Evolutionary conservation across 1,139 yeast species (phyloP), one percentile per base, ranked within the genome.

Genomic region (Yamadazyma dendronema): DNA sequence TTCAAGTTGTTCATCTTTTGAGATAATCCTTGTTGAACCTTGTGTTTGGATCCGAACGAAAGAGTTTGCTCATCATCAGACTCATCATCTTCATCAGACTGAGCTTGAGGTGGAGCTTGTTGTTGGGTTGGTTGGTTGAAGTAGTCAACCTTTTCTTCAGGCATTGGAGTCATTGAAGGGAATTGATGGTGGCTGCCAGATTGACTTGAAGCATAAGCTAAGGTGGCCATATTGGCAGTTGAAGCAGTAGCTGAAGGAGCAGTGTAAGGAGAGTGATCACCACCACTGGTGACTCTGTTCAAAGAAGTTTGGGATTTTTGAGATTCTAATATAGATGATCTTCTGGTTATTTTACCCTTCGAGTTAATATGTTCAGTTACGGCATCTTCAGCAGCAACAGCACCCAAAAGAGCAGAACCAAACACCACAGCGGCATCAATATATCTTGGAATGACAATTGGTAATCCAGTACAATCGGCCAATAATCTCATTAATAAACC

Each of bases 391-490:
- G 92, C 87, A 5, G 98, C 97, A 46, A 83, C 89, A 2, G 97
- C 97, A 26, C 97, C 98, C 43, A 92, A 72, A 59, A 92, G 70
- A 0, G 98, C 97, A 4, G 96, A 76, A 21, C 98, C 98, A 54
- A 90, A 84, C 4, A 92, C 97, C 32, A 92, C 98, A 2, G 97
- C 95, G 1, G 97, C 94, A 56, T 90, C 97, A 52, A 92, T 89
- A 60, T 90, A 89, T 56, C 94, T 77, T 36, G 98, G 98, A 49
- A 90, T 87, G 34, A 92, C 77, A 36, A 92, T 80, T n/a, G 97
- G 95, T 64, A 84, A 72, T 3, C 95, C 95, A 1, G 97, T 88
- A 55, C 95, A 85, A 52, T 92, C 95, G 2, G 97, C 96, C 60
- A 92, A 74, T 44, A 90, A 68, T 65, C 95, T 77, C 81, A 94